A percentile compares a stretch with the other conserved stretches of the same genome.
Conservation (phyloP, 2,329 filamentous ascomycete genomes). For the Claviceps arundinis region DNA sequence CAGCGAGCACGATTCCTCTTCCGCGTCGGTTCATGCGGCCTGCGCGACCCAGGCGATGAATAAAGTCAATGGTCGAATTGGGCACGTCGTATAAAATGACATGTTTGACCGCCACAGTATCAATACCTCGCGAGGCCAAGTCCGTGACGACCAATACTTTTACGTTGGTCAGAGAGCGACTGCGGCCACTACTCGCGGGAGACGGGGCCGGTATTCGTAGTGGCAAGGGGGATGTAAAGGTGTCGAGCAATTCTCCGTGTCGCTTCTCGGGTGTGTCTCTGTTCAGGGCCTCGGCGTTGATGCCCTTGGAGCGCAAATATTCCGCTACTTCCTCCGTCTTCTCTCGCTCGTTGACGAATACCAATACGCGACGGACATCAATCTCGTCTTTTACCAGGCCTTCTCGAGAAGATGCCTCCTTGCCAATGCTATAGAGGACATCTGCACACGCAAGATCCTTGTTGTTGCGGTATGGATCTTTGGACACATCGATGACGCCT, state of each 20-base stretch:
- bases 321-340: slow-evolving; percentile 68
- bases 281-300: slow-evolving; percentile 75
- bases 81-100: slow-evolving; percentile 97
- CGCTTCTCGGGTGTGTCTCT: slow-evolving; percentile 70
- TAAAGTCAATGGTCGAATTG: slow-evolving; percentile 94
- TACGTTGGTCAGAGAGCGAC: slow-evolving; percentile 54
- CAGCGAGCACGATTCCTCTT: slow-evolving; percentile 78
- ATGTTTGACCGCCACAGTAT: slow-evolving; percentile 80
- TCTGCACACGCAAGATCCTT: slow-evolving; percentile 89
- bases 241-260: slow-evolving; percentile 60
- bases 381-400: slow-evolving; percentile 40
- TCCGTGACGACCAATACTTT: slow-evolving; percentile 93
- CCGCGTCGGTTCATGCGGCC: slow-evolving; percentile 88
- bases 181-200: slow-evolving; percentile 19
- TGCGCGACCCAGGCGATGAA: slow-evolving; percentile 83
- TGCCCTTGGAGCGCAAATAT: slow-evolving; percentile 72
- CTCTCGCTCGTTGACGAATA: slow-evolving; percentile 95
- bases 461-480: slow-evolving; percentile 87
- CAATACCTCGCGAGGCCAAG: slow-evolving; percentile 81
- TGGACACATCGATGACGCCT: slow-evolving; percentile 81
- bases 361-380: slow-evolving; percentile 72
- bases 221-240: slow-evolving; percentile 50
- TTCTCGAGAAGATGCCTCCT: slow-evolving; percentile 50
- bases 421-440: slow-evolving; percentile 85
- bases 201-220: slow-evolving; percentile 17